Evolutionary conservation across 2,329 filamentous ascomycete genomes (phyloP).

Genomic region (Dactylonectria macrodidyma): DNA sequence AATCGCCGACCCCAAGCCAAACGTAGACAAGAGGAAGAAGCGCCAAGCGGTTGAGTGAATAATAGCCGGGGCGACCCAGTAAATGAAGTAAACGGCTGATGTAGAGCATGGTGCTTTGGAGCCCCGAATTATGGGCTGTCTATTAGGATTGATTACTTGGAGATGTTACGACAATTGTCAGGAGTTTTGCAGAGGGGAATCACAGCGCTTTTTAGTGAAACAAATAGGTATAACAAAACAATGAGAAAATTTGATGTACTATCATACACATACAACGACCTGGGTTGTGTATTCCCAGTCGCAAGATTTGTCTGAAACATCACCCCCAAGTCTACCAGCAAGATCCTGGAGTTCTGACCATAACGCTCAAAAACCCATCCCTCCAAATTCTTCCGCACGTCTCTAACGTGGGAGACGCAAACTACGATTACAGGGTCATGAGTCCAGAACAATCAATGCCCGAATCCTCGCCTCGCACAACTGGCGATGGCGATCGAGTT

Average conservation of each 20-base stretch:
- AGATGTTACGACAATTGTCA: neutral
- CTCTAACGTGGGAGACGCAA: constrained; percentile 40
- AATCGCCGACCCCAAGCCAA: constrained; percentile 65
- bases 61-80: constrained; percentile 15
- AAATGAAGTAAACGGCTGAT: constrained; percentile 3
- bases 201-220: constrained; percentile 28
- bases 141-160: neutral
- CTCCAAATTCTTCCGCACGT: constrained; percentile 35
- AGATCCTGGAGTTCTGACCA: constrained; percentile 40
- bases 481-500: constrained; percentile 16
- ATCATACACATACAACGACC: constrained; percentile 51
- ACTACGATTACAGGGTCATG: constrained; percentile 50
- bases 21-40: constrained; percentile 48
- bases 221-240: constrained; percentile 28
- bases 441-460: constrained; percentile 45
- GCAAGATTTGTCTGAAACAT: constrained; percentile 44
- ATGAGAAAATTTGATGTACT: constrained; percentile 49
- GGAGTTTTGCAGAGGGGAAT: constrained; percentile 22
- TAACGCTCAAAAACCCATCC: constrained; percentile 42
- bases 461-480: constrained; percentile 36
- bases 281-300: constrained; percentile 33
- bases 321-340: constrained; percentile 47
- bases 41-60: constrained; percentile 20
- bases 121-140: neutral
- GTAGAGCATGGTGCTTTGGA: neutral